phyloP scores from a whole-genome alignment of 2,329 filamentous ascomycete species.

The Cercospora janseana region DNA sequence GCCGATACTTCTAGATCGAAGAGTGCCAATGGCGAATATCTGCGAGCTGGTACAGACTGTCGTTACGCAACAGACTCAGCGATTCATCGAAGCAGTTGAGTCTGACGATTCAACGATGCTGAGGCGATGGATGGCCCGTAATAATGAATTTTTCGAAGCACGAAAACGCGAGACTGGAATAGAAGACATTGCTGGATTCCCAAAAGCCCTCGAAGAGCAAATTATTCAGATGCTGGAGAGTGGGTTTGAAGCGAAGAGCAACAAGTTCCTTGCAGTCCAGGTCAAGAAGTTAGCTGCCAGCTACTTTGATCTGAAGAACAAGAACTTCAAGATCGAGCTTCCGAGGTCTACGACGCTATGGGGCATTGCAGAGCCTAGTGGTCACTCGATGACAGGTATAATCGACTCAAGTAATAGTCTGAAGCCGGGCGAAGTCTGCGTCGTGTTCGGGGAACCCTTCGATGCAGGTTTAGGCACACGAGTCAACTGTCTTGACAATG shows the following conservation, averaged over 20 bases:
- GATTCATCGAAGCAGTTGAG: slow-evolving; percentile 44
- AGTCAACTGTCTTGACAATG: slow-evolving; percentile 50
- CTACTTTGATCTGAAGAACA: slow-evolving; percentile 24
- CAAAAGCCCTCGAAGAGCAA: slow-evolving; percentile 50
- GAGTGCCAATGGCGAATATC: slow-evolving; percentile 49
- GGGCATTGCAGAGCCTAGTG: slow-evolving; percentile 66
- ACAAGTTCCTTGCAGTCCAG: slow-evolving; percentile 24
- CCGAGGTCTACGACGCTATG: slow-evolving; percentile 60
- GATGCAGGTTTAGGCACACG: slow-evolving; percentile 38
- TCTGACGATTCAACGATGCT: neutral
- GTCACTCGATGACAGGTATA: neutral
- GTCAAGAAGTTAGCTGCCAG: slow-evolving; percentile 4
- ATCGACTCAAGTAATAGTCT: slow-evolving; percentile 47
- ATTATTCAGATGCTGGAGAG: slow-evolving; percentile 56
- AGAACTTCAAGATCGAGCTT: slow-evolving; percentile 49
- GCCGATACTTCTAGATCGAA: slow-evolving; percentile 63
- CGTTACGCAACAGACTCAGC: slow-evolving; percentile 54
- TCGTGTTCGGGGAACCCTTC: slow-evolving; percentile 59
- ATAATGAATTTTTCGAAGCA: slow-evolving; percentile 42
- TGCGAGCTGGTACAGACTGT: slow-evolving; percentile 50
- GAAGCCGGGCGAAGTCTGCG: slow-evolving; percentile 63
- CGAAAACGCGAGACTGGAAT: slow-evolving; percentile 32
- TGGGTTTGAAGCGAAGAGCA: slow-evolving; percentile 26
- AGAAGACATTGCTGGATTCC: slow-evolving; percentile 50
- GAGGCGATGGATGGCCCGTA: slow-evolving; percentile 47